Evolutionary conservation across 2,329 filamentous ascomycete genomes (phyloP), one percentile per base, ranked within the genome.

Genomic region (Bisporella sp.): DNA sequence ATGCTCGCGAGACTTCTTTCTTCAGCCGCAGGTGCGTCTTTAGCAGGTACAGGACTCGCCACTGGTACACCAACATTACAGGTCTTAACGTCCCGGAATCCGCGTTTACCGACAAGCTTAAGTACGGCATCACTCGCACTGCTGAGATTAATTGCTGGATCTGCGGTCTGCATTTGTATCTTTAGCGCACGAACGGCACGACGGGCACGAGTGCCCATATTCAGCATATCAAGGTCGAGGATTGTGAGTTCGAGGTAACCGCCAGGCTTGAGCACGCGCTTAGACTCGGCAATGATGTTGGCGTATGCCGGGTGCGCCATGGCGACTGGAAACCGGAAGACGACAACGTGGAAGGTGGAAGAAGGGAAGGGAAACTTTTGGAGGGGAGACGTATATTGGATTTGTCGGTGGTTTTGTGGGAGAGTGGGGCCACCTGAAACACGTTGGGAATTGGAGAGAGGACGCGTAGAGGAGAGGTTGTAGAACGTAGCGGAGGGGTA

Each of bases 201-300:
- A 5, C 87, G 78, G 1, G 84, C 82, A 11, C 78, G 78, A 49
- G 78, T 83, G 0, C 88, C 88, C 85, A 92, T 90, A 62, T 89
- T 89, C 67, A 89, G 82, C 53, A 93, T 76, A 61, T 93, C 88
- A 8, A 89, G 75, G 56, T 93, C 88, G 1, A 93, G 75, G 37
- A 90, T 82, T 0, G 82, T 84, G 13, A 91, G 71, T 66, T 93
- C 88, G n/a, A 93, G 77, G 62, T 84, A 87, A 0, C 88, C 88
- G 8, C 85, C 85, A 0, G 88, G 85, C 55, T 86, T 84, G 31
- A 93, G 73, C 0, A 92, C 87, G 2, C 88, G 82, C 47, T 87
- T 85, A 51, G 85, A 83, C 66, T 93, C 88, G 0, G 79, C 79
- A 13, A 93, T 73, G 45, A 89, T 77, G 62, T 84, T 84, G 52